A percentile compares a stretch with the other conserved stretches of the same genome.
Conservation (phyloP, 495 filamentous ascomycete species). For the Trypethelium eluteriae region DNA sequence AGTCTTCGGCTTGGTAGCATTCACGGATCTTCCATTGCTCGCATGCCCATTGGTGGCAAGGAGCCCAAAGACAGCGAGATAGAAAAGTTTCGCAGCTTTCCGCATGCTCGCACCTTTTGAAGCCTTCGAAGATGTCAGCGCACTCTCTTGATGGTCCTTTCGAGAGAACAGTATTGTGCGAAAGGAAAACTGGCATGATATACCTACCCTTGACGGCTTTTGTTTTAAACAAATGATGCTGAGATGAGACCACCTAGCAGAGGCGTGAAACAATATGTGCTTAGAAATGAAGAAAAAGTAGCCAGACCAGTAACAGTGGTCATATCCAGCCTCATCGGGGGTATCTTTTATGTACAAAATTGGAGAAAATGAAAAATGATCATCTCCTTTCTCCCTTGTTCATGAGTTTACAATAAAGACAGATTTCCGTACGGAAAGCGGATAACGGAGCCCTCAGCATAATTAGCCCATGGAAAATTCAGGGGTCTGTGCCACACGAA, state of each 20-base stretch:
- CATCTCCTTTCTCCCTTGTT: background rate
- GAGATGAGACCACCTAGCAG: slow-evolving; percentile 7
- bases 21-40: slow-evolving; percentile 15
- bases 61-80: slow-evolving; percentile 29
- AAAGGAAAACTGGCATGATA: background rate
- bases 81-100: slow-evolving; percentile 22
- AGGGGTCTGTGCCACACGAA: background rate
- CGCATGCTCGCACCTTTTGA: slow-evolving; percentile 15
- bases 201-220: background rate
- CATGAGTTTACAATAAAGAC: background rate
- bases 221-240: background rate
- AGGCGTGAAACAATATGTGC: background rate
- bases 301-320: background rate
- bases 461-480: background rate
- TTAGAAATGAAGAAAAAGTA: background rate
- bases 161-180: background rate
- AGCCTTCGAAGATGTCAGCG: slow-evolving; percentile 5
- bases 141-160: background rate
- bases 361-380: background rate
- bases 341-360: background rate
- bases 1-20: slow-evolving; percentile 30
- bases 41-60: slow-evolving; percentile 9
- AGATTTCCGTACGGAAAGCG: background rate
- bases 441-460: background rate
- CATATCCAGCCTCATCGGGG: background rate